Evolutionary conservation across 2,329 filamentous ascomycete genomes (phyloP), one percentile per base, ranked within the genome.

Genomic region (Cladosporium austrohemisphaericum): DNA sequence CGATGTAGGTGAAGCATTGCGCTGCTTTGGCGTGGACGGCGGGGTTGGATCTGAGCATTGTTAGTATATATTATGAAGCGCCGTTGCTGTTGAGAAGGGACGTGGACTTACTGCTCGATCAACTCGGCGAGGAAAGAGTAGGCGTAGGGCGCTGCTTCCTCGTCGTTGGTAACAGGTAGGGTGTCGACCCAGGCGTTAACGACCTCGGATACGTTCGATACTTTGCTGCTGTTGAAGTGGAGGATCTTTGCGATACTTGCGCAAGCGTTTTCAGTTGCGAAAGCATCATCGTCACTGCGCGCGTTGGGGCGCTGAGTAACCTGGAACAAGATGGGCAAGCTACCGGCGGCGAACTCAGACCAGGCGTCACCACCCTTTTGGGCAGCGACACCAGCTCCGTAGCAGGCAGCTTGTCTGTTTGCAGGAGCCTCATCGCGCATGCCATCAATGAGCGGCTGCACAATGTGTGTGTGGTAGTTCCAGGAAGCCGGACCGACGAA

Each of bases 171-270:
- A 45, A 98, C 86, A 0, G 93, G 93, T 28, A 98, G 75, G 0
- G 92, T 96, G 57, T 89, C 84, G 41, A 98, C 74, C 93, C 93
- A 98, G 65, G 86, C 85, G n/a, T 76, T 73, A 33, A 89, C 83
- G 20, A 96, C 78, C 29, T 86, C 79, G 63, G 93, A 84, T 41
- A 81, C 76, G 61, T 94, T 88, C 47, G 76, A 76, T 14, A 98
- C 84, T 65, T 86, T 87, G 57, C 76, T 76, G 19, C 83, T 75
- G 69, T 95, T 96, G 73, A 85, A 96, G 66, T 95, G 90, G 56
- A 98, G 76, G 46, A 98, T 92, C 78, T 98, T 98, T 28, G 93
- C 93, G 63, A 98, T 93, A 58, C 89, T 90, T 33, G 93, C 92
- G 59, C 89, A 96, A 5, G 92, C 92, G 65, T 98, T 98, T 72